Base-by-base conservation (phyloP, 352 stramenopile genomes). In the Plasmopara muralis region DNA sequence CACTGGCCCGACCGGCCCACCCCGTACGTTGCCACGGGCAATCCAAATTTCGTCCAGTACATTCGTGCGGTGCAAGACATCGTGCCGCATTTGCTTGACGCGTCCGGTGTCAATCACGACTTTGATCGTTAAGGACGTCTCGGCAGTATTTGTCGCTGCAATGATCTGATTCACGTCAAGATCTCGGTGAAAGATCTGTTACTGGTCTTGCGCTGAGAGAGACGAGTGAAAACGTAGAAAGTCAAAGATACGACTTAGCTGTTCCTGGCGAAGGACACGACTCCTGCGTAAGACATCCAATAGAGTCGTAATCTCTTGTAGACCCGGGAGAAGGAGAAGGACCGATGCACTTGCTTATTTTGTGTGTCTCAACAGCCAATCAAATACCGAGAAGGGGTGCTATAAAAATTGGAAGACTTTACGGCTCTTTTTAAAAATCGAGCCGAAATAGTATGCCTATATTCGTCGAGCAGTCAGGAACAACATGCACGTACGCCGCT, bases 91-190 rank as follows among this genome's bases (percentile, higher is more conserved):
- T 54, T 95, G 77, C 54, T 96, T 99, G 16, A 96, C 90, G 44
- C 96, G 87, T 5, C 97, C 97, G 29, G 74, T 89, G 74, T 99
- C 97, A 48, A 99, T 93, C 2, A 99, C 96, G 60, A 89, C 67
- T 40, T 81, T 89, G 38, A 97, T 98, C 2, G 95, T 98, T 8
- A 98, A 55, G 6, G 87, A 97, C 1, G 95, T 98, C 60, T 98
- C 94, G 12, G 95, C 95, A 50, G 98, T 97, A 62, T 98, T 98
- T 7, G 94, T 99, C n/a, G 88, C 81, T 12, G 98, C 79, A 29
- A 99, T 95, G 41, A 99, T 87, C 48, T 98, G 97, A 62, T 85
- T 54, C 51, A 87, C 47, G 34, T 73, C 65, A 4, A 52, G 42
- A 7, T 57, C 44, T 54, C 83, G 77, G 15, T 84, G 65, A 59